Evolutionary conservation across 2,329 filamentous ascomycete species (phyloP).

Genomic region (Aspergillus pseudoglaucus): DNA sequence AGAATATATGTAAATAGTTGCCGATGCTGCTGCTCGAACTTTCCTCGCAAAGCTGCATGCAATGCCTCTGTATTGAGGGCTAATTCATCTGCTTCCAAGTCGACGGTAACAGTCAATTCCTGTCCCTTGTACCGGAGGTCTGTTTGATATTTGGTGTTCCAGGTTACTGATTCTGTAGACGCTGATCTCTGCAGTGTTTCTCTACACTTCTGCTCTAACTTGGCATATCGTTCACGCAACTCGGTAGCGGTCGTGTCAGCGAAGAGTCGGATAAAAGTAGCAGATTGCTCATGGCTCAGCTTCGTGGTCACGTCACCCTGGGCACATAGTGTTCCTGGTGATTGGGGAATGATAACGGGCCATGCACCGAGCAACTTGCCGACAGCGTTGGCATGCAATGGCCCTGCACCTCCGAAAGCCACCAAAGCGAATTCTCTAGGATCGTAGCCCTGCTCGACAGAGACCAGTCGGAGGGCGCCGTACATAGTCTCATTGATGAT

Average conservation of each 20-base stretch:
- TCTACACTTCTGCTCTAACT: constrained; percentile 33
- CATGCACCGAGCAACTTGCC: constrained; percentile 46
- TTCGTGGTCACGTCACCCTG: constrained; percentile 47
- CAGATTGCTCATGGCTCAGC: constrained; percentile 43
- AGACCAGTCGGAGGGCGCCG: constrained; percentile 45
- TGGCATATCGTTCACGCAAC: constrained; percentile 25
- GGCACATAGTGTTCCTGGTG: constrained; percentile 46
- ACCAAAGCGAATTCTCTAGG: constrained; percentile 47
- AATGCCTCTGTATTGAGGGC: constrained; percentile 21
- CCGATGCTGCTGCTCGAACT: constrained; percentile 39
- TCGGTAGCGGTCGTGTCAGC: constrained; percentile 30
- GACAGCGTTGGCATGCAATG: constrained; percentile 46
- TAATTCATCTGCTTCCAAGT: constrained; percentile 31
- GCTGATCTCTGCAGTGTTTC: constrained; percentile 35
- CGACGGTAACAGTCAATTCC: constrained; percentile 32
- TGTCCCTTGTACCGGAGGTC: constrained; percentile 47
- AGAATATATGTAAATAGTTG: constrained; percentile 44
- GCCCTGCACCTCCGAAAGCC: constrained; percentile 47
- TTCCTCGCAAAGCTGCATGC: constrained; percentile 27
- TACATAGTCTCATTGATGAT: constrained; percentile 49
- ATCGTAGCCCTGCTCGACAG: constrained; percentile 48
- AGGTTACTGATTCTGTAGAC: constrained; percentile 16
- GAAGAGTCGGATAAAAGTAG: constrained; percentile 41
- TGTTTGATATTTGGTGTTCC: constrained; percentile 35
- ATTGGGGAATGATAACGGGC: constrained; percentile 49